Base-by-base conservation (phyloP, 1,284 basidiomycete species). In the Amylostereum chailletii region DNA sequence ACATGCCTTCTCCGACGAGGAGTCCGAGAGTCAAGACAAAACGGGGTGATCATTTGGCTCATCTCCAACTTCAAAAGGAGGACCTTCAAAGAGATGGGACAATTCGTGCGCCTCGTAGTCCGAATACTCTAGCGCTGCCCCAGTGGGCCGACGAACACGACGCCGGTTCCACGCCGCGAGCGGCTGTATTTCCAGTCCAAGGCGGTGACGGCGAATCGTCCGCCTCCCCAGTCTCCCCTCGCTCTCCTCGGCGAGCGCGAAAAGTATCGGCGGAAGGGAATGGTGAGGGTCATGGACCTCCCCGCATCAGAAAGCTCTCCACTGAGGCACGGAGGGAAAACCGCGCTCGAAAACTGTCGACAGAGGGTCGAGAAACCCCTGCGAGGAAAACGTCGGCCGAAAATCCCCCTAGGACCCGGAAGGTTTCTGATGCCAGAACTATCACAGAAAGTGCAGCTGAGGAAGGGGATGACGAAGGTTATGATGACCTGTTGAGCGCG, bases 401-500 rank as follows among this genome's bases (percentile, higher is more conserved):
- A 30, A 54, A 58, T 38, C 51, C 56, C 30, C 54, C 52, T 4
- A 59, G 75, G 47, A 50, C 64, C n/a, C 70, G 74, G 33, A 81
- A 79, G 55, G 52, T 68, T 10, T 56, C 51, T 34, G 47, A 36
- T n/a, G 41, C 32, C 58, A 59, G 51, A 32, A 50, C 48, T 32
- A 53, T 76, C 5, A 65, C 65, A 1, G 79, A 81, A 40, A 86
- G 80, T 58, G 76, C 71, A 31, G 83, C 81, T 1, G 79, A 83
- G 47, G 83, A 86, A 49, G 85, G 85, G 2, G 84, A 87, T 53
- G 85, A 87, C 55, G 85, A 87, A 60, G 84, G 82, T 4, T 88
- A 87, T 51, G 83, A 83, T 54, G 86, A 87, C 32, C 60, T 88
- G 49, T 62, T 88, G 55, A 86, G 82, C 60, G 84, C 84, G 29